Evolutionary conservation across 345 rosid species (phyloP).

Genomic region (Hypericum perforatum): DNA sequence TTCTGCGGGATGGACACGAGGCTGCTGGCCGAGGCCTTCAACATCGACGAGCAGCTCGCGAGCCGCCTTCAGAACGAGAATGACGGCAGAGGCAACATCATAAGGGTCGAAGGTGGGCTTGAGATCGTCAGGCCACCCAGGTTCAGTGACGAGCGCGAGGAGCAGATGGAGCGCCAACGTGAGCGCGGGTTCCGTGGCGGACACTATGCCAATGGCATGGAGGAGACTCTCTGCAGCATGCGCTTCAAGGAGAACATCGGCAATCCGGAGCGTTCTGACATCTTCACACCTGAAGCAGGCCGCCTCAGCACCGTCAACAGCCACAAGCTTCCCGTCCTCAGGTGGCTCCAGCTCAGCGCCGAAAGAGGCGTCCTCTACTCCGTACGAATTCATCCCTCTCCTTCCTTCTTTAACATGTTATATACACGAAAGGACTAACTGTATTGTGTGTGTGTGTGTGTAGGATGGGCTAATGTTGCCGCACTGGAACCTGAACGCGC

Average conservation of each 20-base stretch:
- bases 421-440: too few species aligned
- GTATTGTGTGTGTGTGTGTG: neutral
- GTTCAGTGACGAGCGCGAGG: neutral
- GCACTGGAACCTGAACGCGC: constrained; percentile 31
- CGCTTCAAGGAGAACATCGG: constrained; percentile 34
- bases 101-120: constrained; percentile 29
- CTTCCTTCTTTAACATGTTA: too few species aligned
- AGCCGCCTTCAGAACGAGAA: constrained; percentile 29
- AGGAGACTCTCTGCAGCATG: constrained; percentile 46
- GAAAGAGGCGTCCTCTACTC: constrained; percentile 35
- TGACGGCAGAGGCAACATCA: constrained; percentile 46
- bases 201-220: constrained; percentile 32
- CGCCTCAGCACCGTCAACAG: constrained; percentile 46
- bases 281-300: constrained; percentile 51
- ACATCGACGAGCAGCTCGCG: constrained; percentile 35
- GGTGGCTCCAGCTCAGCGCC: constrained; percentile 38
- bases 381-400: constrained; percentile 9
- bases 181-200: neutral
- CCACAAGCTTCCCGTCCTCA: constrained; percentile 45
- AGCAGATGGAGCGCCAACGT: neutral
- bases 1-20: constrained; percentile 36
- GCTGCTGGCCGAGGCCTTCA: constrained; percentile 33
- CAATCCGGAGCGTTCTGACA: constrained; percentile 41
- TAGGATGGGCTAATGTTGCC: constrained; percentile 34
- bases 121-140: constrained; percentile 18